phyloP scores from a whole-genome alignment of 352 stramenopile genomes.

The Phytophthora capsici region DNA sequence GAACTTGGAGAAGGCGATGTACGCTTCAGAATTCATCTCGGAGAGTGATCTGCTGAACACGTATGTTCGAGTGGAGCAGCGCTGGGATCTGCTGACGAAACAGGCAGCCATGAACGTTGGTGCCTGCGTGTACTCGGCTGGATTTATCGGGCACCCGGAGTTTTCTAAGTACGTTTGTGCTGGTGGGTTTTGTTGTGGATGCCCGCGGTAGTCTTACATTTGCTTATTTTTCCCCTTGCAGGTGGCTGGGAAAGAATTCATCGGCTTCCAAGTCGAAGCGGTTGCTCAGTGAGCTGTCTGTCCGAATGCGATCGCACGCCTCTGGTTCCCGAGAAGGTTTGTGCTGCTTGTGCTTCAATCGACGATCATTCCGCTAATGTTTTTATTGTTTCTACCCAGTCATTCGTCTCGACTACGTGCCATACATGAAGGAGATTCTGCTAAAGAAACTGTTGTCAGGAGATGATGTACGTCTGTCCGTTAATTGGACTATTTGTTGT shows the following conservation, averaged over 20 bases:
- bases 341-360: not conserved
- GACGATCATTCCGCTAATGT: too few relatives aligned
- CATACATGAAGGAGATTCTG: constrained; percentile 92
- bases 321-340: constrained; percentile 86
- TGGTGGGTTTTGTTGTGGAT: not conserved
- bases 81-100: constrained; percentile 96
- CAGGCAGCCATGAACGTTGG: constrained; percentile 92
- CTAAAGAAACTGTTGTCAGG: constrained; percentile 77
- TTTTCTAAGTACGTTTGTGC: constrained; percentile 82
- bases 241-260: constrained; percentile 99
- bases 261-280: constrained; percentile 94
- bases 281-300: constrained; percentile 94
- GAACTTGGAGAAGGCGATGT: constrained; percentile 83
- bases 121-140: constrained; percentile 79
- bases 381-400: constrained; percentile 51
- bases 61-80: constrained; percentile 85
- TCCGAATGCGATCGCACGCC: constrained; percentile 92
- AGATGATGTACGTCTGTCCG: constrained; percentile 61
- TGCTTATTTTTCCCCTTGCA: constrained; percentile 49
- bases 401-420: constrained; percentile 89
- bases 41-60: constrained; percentile 85
- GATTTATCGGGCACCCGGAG: constrained; percentile 90
- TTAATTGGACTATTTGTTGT: constrained; percentile 1
- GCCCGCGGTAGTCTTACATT: constrained; percentile 14
- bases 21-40: constrained; percentile 93